These are phyloP conservation scores for Ascochyta pisi DNA, from an alignment of 2,329 filamentous ascomycete genomes.

Conservation along the genomic window DNA sequence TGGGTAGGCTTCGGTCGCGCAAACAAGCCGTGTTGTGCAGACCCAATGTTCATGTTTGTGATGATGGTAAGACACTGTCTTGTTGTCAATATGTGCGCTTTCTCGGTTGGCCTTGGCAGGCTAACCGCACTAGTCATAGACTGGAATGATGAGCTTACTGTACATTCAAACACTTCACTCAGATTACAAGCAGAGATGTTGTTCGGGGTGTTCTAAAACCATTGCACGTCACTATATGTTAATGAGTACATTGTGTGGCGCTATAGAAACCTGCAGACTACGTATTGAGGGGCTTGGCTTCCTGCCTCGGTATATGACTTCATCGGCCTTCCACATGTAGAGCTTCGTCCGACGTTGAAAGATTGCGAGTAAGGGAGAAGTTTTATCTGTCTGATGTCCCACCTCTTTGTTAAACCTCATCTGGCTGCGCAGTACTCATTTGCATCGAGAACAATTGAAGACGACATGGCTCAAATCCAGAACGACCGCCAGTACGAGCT, in stretches of 20 bases:
- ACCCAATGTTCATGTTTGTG: slow-evolving; percentile 8
- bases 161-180: not conserved
- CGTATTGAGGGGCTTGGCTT: slow-evolving; percentile 11
- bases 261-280: not conserved
- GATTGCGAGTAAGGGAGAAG: slow-evolving; percentile 18
- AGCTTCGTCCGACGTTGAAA: slow-evolving; percentile 26
- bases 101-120: slow-evolving; percentile 1
- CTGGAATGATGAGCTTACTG: slow-evolving; percentile 4
- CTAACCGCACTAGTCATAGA: slow-evolving; percentile 15
- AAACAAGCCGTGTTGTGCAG: not conserved
- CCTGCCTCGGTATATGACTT: slow-evolving; percentile 28
- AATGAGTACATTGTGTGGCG: slow-evolving; percentile 5
- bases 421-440: slow-evolving; percentile 9
- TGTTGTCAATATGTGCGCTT: slow-evolving; percentile 16
- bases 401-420: slow-evolving; percentile 16
- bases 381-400: slow-evolving; percentile 16
- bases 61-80: slow-evolving; percentile 21
- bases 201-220: not conserved
- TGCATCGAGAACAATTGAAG: slow-evolving; percentile 3
- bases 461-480: slow-evolving; percentile 31
- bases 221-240: not conserved
- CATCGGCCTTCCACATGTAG: slow-evolving; percentile 31
- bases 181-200: not conserved
- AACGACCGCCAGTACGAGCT: slow-evolving; percentile 66
- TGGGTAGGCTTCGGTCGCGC: not conserved